Evolutionary conservation across 2,329 filamentous ascomycete genomes (phyloP).

Genomic region (Paramyrothecium sp.): DNA sequence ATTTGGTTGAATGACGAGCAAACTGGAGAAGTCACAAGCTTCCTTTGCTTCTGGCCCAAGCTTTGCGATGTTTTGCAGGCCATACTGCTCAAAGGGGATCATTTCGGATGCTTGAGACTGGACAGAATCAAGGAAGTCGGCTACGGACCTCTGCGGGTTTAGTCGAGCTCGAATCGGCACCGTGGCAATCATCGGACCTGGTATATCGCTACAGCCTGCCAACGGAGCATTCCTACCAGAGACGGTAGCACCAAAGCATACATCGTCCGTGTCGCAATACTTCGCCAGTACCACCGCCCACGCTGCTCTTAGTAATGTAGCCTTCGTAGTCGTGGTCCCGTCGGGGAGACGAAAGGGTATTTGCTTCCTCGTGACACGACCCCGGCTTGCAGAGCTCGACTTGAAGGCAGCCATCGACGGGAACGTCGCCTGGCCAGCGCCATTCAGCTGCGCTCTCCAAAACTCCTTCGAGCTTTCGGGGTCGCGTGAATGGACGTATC

Average conservation of each 20-base stretch:
- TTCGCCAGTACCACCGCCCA: not conserved
- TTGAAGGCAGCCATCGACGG: not conserved
- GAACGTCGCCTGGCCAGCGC: not conserved
- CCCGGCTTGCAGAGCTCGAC: not conserved
- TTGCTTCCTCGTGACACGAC: not conserved
- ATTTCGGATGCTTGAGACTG: not conserved
- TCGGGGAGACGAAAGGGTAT: not conserved
- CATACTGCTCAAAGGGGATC: not conserved
- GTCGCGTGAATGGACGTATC: not conserved
- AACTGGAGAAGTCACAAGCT: not conserved
- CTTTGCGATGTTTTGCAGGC: not conserved
- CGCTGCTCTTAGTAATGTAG: not conserved
- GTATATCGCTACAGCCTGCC: conserved; percentile 18
- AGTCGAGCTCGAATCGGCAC: conserved; percentile 16
- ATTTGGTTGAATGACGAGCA: not conserved
- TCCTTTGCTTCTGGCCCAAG: not conserved
- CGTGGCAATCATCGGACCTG: conserved; percentile 27
- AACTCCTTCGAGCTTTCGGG: not conserved
- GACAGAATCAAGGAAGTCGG: not conserved
- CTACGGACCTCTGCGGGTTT: not conserved
- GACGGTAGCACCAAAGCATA: not conserved
- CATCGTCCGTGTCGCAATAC: not conserved
- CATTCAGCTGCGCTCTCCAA: not conserved
- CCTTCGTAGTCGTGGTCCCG: not conserved
- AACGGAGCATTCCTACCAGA: conserved; percentile 7